Evolutionary conservation across 192 early-diverging fungal genomes (phyloP), one percentile per base, ranked within the genome.

Genomic region (Coemansia sp.): DNA sequence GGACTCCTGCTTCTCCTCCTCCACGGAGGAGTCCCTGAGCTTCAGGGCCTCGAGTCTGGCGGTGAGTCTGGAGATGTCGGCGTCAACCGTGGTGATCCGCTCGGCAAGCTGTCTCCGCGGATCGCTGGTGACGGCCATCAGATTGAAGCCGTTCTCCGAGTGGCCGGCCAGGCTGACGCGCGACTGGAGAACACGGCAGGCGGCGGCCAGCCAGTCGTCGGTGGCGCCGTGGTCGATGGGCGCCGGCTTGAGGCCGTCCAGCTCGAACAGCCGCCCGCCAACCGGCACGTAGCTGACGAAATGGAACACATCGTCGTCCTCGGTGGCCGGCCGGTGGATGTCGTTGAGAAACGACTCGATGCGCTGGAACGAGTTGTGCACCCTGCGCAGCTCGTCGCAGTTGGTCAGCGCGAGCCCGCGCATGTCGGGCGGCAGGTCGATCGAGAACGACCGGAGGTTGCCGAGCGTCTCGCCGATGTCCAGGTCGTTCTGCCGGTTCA

Each of bases 361-460:
- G 7, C 90, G 85, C 16, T 88, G 86, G 79, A 94, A 94, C n/a
- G 87, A 88, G 60, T 94, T 94, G 78, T 94, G 92, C 11, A 90
- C 91, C 3, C 77, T 65, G 14, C 93, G 87, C 66, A 94, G 87
- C 22, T 87, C 65, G 42, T 93, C 93, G 56, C 88, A 87, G 72
- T 94, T 93, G 46, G 89, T 86, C 44, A 94, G 87, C 5, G 93
- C 90, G 37, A 91, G 84, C 5, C 93, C 93, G 46, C 89, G 91
- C 68, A 91, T 90, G 51, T 93, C 90, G 1, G 92, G 86, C 16
- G 87, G 84, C 63, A 94, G 87, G 17, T 90, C 87, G 16, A 78
- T 75, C 3, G 91, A 89, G 65, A 92, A 92, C 19, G 86, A 76
- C 49, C 88, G 88, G 56, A 93, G 92, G 44, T 89, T 85, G 3